phyloP scores from a whole-genome alignment of 495 filamentous ascomycete species.

The Penicillium simplicissimum region DNA sequence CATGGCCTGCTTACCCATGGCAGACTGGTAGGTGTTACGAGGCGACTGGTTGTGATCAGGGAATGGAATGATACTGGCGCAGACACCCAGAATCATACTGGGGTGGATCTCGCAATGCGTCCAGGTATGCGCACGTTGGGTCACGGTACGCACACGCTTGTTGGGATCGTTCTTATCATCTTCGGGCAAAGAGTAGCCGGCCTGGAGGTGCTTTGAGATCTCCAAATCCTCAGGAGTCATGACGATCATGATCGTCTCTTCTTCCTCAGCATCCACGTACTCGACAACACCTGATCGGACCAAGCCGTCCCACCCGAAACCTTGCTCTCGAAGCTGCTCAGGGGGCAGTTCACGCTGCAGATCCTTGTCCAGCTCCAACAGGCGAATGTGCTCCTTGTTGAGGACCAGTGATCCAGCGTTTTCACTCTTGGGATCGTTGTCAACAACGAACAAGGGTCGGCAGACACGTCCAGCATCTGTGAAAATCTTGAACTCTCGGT shows the following conservation, averaged over 20 bases:
- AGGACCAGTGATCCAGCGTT: slow-evolving; percentile 77
- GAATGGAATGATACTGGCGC: slow-evolving; percentile 98
- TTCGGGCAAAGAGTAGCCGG: slow-evolving; percentile 63
- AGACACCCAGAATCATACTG: slow-evolving; percentile 97
- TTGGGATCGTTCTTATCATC: slow-evolving; percentile 63
- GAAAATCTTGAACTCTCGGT: slow-evolving; percentile 97
- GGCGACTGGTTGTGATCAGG: slow-evolving; percentile 99
- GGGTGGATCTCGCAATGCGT: slow-evolving; percentile 99
- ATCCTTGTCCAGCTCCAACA: slow-evolving; percentile 69
- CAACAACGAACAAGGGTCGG: slow-evolving; percentile 87
- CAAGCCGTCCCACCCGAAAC: slow-evolving; percentile 86
- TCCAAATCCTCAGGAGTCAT: slow-evolving; percentile 97
- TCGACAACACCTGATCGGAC: slow-evolving; percentile 81
- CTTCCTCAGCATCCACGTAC: slow-evolving; percentile 96
- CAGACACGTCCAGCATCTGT: slow-evolving; percentile 95
- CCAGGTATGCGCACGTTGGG: slow-evolving; percentile 79
- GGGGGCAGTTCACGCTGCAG: slow-evolving; percentile 55
- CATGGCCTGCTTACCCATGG: slow-evolving; percentile 99
- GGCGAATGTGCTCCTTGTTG: slow-evolving; percentile 74
- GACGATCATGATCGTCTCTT: slow-evolving; percentile 97
- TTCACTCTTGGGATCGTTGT: slow-evolving; percentile 66
- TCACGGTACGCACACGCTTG: slow-evolving; percentile 80
- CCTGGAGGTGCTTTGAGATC: slow-evolving; percentile 62
- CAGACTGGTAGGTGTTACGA: slow-evolving; percentile 98
- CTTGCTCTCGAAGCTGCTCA: slow-evolving; percentile 59